phyloP scores from a whole-genome alignment of 306 rosid genomes.

The Lagenaria siceraria region DNA sequence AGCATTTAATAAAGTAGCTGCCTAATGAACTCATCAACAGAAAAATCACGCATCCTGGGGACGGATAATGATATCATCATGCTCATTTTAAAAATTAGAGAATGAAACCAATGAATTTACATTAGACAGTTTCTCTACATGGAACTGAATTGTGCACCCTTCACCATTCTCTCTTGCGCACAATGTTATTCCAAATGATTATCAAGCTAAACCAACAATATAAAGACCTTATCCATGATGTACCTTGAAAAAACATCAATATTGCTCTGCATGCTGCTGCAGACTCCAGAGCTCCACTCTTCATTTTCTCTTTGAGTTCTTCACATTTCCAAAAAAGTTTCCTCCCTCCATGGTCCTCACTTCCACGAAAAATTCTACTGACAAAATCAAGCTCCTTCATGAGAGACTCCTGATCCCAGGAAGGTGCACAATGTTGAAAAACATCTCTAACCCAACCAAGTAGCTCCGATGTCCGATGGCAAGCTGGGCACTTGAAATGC shows the following conservation, averaged over 20 bases:
- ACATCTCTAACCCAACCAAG: conserved; percentile 98
- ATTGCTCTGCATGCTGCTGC: conserved; percentile 62
- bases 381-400: conserved; percentile 88
- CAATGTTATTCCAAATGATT: not conserved
- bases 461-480: conserved; percentile 88
- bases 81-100: not conserved
- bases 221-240: not conserved
- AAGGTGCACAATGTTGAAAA: conserved; percentile 86
- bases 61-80: not conserved
- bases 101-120: not conserved
- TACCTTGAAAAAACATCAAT: conserved; percentile 85
- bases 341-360: conserved; percentile 81
- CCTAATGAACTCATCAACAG: not conserved
- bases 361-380: conserved; percentile 79
- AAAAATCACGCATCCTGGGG: not conserved
- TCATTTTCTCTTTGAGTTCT: conserved; percentile 72
- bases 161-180: too few relatives aligned
- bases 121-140: not conserved
- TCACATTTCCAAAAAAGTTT: conserved; percentile 72
- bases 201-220: not conserved
- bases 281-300: conserved; percentile 47
- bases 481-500: conserved; percentile 92
- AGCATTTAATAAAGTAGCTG: not conserved
- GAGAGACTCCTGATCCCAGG: conserved; percentile 86
- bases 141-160: not conserved